Evolutionary conservation across 352 stramenopile genomes (phyloP), one percentile per base, ranked within the genome.

Genomic region (Pythium oligandrum): DNA sequence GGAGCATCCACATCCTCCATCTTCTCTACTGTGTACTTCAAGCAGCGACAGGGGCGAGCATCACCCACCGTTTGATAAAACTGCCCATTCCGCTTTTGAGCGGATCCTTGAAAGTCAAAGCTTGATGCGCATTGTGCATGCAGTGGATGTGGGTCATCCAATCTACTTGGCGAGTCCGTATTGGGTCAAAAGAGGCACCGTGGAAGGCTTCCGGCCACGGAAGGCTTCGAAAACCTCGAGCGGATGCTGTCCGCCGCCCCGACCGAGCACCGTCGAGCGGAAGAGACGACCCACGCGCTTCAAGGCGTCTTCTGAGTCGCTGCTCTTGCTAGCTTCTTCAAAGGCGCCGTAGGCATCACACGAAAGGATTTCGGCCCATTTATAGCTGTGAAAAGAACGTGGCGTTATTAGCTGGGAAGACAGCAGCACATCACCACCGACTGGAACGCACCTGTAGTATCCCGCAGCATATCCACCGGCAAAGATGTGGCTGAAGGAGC

Each of bases 401-500:
- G 17, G 17, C 17, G 17, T 26, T 26, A 26, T 26, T 26, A 26
- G 17, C 17, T 26, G 17, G 17, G 17, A 26, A 26, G 17, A 26
- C 17, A 26, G 17, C 17, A 26, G 17, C 17, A 26, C 17, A 26
- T 26, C 17, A 26, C 17, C 17, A 26, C 17, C 17, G 17, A 26
- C 17, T 26, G 17, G 17, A 26, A 26, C 17, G 0, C 17, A 26
- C 17, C 83, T 95, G 74, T 98, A 98, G 71, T 98, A 99, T 31
- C 96, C 96, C 6, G 96, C 95, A n/a, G 93, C 84, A 67, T 99
- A 99, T 37, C 96, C 96, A 2, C 96, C 96, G 0, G 93, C 97
- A 68, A 99, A 99, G 59, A 99, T 99, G 71, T 99, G 97, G 34
- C 71, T 82, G 70, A 99, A 99, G 37, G 90, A 93, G 67, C 96